Evolutionary conservation across 2,329 filamentous ascomycete species (phyloP), one percentile per base, ranked within the genome.

Genomic region (Trichoderma arundinaceum): DNA sequence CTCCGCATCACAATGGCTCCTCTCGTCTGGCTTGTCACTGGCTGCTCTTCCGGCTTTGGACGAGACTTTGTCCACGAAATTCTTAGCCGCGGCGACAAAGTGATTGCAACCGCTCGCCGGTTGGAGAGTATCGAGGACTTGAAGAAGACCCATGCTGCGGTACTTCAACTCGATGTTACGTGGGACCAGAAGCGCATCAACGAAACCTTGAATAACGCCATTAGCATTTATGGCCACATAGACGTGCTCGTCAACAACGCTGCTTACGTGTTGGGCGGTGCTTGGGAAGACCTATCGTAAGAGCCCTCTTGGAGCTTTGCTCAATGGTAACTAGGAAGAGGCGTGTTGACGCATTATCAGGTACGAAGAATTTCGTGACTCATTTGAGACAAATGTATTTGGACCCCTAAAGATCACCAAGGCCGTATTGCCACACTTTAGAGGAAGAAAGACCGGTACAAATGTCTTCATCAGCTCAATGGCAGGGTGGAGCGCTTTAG

Each of bases 121-220:
- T 19, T 17, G 6, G 52, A 65, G 3, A 64, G 49, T 7, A 68
- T 76, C 10, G 69, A 58, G 8, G 57, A 71, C 15, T 66, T 73
- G 60, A 66, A 72, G 32, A 70, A 74, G 19, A 68, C 72, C 13
- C 65, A 66, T 32, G 59, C 73, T 7, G 65, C 72, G 7, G 64
- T 76, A 9, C 39, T 76, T 8, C 70, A 77, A 32, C 69, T 78
- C 0, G 77, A 78, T 49, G 71, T 77, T 33, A 73, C 72, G 0
- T 51, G 71, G 1, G 38, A 57, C 13, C 59, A 52, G 8, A 12
- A 54, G 2, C 60, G 28, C 10, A 71, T 77, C 39, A 39, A 68
- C 17, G 44, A 46, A 13, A 60, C 67, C 22, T 53, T 76, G 0
- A 33, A 70, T 2, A 41, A 71, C 3, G 75, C 75, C n/a, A 73